Base-by-base conservation (phyloP, 1,284 basidiomycete species). In the Papiliotrema nemorosa region DNA sequence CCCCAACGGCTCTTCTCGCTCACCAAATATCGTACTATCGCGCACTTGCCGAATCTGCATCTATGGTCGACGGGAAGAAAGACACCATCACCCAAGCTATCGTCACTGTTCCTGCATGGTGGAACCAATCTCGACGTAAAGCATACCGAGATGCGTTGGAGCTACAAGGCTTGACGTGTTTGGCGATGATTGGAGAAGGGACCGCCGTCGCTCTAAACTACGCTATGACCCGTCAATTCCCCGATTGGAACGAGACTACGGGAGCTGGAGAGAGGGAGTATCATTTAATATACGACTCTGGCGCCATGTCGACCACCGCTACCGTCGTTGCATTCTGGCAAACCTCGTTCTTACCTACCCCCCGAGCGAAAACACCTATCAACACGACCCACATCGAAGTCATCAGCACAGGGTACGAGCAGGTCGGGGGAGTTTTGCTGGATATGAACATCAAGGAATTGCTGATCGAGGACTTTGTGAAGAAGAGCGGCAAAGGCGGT, bases 21-120 rank as follows among this genome's bases (percentile, higher is more conserved):
- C 94, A 97, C 86, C 88, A 98, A 75, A 80, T 98, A 53, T 81
- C 86, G 6, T 96, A 97, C 75, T 83, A 92, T 64, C 88, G 87
- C 58, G 82, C 86, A 45, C 82, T 98, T 21, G 94, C 93, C 1
- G 89, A 96, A 70, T 77, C 79, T 40, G 76, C 84, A 20, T 45
- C 58, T 26, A 47, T 51, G 13, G 84, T 86, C 0, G 82, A 71
- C 10, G 55, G 64, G 3, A 62, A 58, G 1, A 60, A 80, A 12
- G 91, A 93, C 74, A 80, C 81, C 51, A 85, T 94, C 37, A 77
- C 78, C 35, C 89, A 94, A 61, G 85, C 85, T 25, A 81, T 96
- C 55, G 79, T 96, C 49, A 88, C 89, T 26, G 88, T 93, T 14
- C 92, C 92, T 0, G 81, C 87, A 1, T 91, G 84, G 76, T 96